Evolutionary conservation across 768 basidiomycete species (phyloP).

Genomic region (Lyophyllum decastes): DNA sequence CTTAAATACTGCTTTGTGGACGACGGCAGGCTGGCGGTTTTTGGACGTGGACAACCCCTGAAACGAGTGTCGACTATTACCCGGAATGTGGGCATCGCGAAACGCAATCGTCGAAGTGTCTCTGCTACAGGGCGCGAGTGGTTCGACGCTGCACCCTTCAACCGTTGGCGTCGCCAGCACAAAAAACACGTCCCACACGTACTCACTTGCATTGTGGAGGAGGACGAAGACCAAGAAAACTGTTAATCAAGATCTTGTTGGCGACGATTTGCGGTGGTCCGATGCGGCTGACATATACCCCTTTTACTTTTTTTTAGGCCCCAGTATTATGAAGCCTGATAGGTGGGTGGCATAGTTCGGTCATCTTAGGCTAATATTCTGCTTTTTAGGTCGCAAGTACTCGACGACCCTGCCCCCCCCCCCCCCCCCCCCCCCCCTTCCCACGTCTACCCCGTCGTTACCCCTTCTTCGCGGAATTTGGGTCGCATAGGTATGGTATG

Average conservation of each 20-base stretch:
- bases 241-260: neutral
- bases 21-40: neutral
- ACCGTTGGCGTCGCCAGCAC: neutral
- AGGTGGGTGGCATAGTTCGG: neutral
- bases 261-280: neutral
- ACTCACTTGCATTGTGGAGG: neutral
- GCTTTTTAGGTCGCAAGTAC: neutral
- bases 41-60: neutral
- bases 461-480: too few species aligned
- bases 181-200: neutral
- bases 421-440: too few species aligned
- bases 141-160: neutral
- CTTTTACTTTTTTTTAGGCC: neutral
- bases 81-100: neutral
- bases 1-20: neutral
- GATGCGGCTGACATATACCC: neutral
- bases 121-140: neutral
- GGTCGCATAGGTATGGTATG: too few species aligned
- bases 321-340: neutral
- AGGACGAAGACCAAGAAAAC: neutral
- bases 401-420: too few species aligned
- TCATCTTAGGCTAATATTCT: neutral
- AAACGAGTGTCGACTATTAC: neutral
- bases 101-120: neutral
- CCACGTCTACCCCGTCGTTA: too few species aligned